phyloP scores from a whole-genome alignment of 176 grass and related monocot genomes.

The Eleusine indica region DNA sequence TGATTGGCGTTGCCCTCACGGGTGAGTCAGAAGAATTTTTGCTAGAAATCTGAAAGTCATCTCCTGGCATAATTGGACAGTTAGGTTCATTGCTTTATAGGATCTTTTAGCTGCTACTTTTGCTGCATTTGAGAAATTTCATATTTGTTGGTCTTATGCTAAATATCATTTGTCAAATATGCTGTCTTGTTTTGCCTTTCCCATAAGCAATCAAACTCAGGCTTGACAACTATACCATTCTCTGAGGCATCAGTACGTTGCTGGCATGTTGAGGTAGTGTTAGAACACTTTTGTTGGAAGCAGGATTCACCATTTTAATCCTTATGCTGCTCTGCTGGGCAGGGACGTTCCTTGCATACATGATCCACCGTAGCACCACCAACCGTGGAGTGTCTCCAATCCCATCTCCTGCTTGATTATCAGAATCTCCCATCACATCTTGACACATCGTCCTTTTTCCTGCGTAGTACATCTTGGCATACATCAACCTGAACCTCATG shows the following conservation, averaged over 20 bases:
- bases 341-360: neutral
- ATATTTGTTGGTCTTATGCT: neutral
- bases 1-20: no score
- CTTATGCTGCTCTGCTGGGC: neutral
- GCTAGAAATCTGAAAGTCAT: no score
- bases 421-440: neutral
- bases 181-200: neutral
- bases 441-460: no score
- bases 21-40: no score
- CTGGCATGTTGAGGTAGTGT: neutral
- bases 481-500: neutral
- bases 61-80: no score
- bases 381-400: neutral
- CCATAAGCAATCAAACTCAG: neutral
- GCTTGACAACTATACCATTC: neutral
- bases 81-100: no score
- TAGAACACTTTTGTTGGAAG: neutral
- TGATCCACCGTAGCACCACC: neutral
- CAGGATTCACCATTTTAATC: neutral
- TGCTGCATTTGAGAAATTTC: neutral
- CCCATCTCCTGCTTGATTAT: neutral
- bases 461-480: neutral
- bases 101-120: neutral
- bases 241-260: neutral
- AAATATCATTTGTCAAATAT: neutral